Percentiles rank a stretch among this genome's conserved stretches.
These are phyloP conservation scores for Pseudopediastrum boryanum DNA, from an alignment of 139 green algal species.

Conservation along the genomic window DNA sequence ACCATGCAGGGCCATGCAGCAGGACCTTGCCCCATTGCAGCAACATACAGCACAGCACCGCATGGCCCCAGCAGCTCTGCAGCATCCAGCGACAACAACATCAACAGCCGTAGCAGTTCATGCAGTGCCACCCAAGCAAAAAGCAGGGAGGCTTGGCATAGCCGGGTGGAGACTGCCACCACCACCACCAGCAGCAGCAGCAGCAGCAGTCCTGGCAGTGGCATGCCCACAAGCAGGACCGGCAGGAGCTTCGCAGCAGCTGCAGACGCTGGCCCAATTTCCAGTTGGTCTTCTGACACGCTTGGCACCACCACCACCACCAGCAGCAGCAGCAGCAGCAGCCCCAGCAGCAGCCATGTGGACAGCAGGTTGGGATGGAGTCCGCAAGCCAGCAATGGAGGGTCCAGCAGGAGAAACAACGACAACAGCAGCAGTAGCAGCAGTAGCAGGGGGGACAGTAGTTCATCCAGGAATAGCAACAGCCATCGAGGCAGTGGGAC, in stretches of 20 bases:
- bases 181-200: conserved; percentile 12
- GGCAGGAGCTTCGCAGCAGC: not conserved
- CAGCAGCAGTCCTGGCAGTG: not conserved
- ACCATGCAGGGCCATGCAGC: not conserved
- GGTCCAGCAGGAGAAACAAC: not conserved
- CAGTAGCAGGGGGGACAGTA: not conserved
- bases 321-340: not conserved
- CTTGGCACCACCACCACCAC: not conserved
- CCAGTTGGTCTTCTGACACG: not conserved
- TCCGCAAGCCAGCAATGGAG: not conserved
- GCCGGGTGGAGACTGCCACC: not conserved
- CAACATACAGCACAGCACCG: not conserved
- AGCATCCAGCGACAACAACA: conserved; percentile 3
- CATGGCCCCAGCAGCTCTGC: not conserved
- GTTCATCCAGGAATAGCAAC: not conserved
- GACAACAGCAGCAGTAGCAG: conserved; percentile 11
- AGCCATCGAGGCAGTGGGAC: not conserved
- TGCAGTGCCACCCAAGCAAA: not conserved
- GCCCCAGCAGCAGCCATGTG: not conserved
- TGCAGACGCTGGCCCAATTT: not conserved
- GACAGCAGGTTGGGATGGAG: too few relatives aligned
- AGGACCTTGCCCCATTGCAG: conserved; percentile 4
- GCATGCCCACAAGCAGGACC: conserved; percentile 3
- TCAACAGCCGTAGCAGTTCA: not conserved
- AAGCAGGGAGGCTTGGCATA: not conserved